Percentiles rank a stretch among this genome's conserved stretches.
Conservation (phyloP, 2,329 filamentous ascomycete species). For the Penicillium sp. region DNA sequence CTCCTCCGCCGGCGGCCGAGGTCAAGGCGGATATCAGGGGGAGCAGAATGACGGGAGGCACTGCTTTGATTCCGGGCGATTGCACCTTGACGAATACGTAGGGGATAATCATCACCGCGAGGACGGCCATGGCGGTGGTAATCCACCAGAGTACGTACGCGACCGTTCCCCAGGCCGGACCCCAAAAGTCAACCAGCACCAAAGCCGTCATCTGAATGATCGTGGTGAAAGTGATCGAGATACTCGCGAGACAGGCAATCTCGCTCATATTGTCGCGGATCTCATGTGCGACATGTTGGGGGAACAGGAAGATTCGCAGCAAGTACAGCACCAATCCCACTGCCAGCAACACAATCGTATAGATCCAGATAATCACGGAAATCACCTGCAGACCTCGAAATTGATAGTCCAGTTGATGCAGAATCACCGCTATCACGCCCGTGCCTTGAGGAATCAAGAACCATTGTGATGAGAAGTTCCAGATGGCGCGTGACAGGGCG, state of each 20-base stretch:
- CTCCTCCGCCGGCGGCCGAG: slow-evolving; percentile 34
- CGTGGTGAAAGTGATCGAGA: slow-evolving; percentile 32
- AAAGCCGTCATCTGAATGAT: slow-evolving; percentile 47
- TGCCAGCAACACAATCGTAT: slow-evolving; percentile 31
- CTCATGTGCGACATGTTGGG: slow-evolving; percentile 24
- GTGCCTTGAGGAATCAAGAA: slow-evolving; percentile 38
- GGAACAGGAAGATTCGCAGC: slow-evolving; percentile 29
- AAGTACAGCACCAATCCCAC: slow-evolving; percentile 25
- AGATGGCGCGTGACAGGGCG: slow-evolving; percentile 15
- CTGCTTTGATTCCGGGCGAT: slow-evolving; percentile 28
- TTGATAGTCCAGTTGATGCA: slow-evolving; percentile 37
- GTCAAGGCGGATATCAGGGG: slow-evolving; percentile 38
- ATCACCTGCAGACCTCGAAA: slow-evolving; percentile 35
- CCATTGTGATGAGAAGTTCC: slow-evolving; percentile 33
- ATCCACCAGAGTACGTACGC: slow-evolving; percentile 41
- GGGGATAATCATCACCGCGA: slow-evolving; percentile 30
- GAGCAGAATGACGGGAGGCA: slow-evolving; percentile 31
- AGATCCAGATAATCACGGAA: slow-evolving; percentile 10
- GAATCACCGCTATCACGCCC: slow-evolving; percentile 31
- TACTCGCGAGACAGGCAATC: slow-evolving; percentile 35
- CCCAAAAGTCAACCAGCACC: slow-evolving; percentile 20
- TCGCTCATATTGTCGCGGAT: slow-evolving; percentile 31
- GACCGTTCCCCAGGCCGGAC: slow-evolving; percentile 18
- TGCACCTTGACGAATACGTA: slow-evolving; percentile 34
- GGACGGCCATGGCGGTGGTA: slow-evolving; percentile 27